Evolutionary conservation across 2,329 filamentous ascomycete genomes (phyloP).

Genomic region (Ascochyta rabiei): DNA sequence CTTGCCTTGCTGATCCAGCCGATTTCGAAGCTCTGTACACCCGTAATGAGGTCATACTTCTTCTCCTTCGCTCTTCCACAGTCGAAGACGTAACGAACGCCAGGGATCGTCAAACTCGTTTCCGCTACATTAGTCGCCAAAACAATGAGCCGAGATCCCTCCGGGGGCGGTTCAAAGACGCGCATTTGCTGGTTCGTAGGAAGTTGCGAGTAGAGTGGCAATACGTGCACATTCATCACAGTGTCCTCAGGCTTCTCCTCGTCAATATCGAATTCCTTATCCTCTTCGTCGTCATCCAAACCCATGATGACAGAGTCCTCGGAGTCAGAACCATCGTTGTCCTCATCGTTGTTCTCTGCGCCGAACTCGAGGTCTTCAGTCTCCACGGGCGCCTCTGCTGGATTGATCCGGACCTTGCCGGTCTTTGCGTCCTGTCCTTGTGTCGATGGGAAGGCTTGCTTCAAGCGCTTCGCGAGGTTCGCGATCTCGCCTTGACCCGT

Average conservation of each 20-base stretch:
- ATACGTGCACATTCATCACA: conserved; percentile 74
- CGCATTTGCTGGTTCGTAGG: conserved; percentile 88
- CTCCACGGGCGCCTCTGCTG: conserved; percentile 78
- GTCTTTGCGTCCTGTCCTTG: conserved; percentile 58
- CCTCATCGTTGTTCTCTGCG: conserved; percentile 49
- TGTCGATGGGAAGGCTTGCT: conserved; percentile 65
- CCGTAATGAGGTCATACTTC: conserved; percentile 83
- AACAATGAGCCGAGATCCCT: conserved; percentile 83
- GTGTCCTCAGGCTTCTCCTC: conserved; percentile 68
- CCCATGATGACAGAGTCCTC: conserved; percentile 67
- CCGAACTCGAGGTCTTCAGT: conserved; percentile 87
- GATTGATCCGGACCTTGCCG: conserved; percentile 75
- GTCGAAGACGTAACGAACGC: conserved; percentile 94
- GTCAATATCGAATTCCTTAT: conserved; percentile 67
- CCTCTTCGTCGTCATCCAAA: conserved; percentile 65
- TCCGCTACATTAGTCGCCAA: conserved; percentile 96
- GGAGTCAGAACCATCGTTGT: conserved; percentile 57
- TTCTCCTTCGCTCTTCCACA: conserved; percentile 92
- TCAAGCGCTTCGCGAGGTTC: conserved; percentile 79
- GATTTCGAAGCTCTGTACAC: conserved; percentile 93
- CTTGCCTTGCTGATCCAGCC: conserved; percentile 98
- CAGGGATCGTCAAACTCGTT: conserved; percentile 95
- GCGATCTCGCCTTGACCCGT: conserved; percentile 93
- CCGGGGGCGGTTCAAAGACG: conserved; percentile 85
- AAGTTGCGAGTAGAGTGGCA: conserved; percentile 93